These are phyloP conservation scores for Ogataea haglerorum DNA, from an alignment of 805 yeast species.

Conservation along the genomic window DNA sequence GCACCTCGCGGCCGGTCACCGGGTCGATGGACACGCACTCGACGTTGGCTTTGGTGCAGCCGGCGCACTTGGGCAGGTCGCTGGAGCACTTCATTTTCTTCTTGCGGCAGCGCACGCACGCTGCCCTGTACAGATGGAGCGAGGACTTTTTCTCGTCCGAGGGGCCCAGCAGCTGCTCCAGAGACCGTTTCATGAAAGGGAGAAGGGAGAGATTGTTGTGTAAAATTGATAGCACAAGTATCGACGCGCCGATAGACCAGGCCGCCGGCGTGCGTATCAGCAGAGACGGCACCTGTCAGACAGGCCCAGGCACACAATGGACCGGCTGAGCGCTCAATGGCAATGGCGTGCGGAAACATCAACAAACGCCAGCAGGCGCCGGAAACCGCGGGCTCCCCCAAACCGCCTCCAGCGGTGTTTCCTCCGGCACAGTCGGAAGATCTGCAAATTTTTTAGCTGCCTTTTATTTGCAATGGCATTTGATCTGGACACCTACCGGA, in stretches of 20 bases:
- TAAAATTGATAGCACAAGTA: background rate
- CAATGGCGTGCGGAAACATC: too few species aligned
- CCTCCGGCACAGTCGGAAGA: background rate
- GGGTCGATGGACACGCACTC: slow-evolving; percentile 86
- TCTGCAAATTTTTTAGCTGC: background rate
- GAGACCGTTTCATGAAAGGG: slow-evolving; percentile 6
- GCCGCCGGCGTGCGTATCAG: too few species aligned
- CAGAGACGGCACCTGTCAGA: too few species aligned
- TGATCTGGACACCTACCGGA: background rate
- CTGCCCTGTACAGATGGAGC: slow-evolving; percentile 29
- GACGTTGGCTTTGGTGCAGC: slow-evolving; percentile 58
- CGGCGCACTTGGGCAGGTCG: slow-evolving; percentile 62
- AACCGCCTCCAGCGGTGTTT: too few species aligned
- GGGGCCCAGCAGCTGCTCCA: slow-evolving; percentile 7
- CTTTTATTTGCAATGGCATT: background rate
- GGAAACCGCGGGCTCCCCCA: too few species aligned
- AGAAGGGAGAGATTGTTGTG: background rate
- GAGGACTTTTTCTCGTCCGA: slow-evolving; percentile 5
- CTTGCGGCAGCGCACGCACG: slow-evolving; percentile 77
- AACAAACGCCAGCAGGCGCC: too few species aligned
- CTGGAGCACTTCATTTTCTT: slow-evolving; percentile 68
- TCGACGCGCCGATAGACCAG: slow-evolving; percentile 5
- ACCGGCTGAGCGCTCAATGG: too few species aligned
- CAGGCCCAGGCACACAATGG: too few species aligned
- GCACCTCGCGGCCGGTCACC: slow-evolving; percentile 82